phyloP scores from a whole-genome alignment of 352 stramenopile species.

The Globisporangium carolinianum region DNA sequence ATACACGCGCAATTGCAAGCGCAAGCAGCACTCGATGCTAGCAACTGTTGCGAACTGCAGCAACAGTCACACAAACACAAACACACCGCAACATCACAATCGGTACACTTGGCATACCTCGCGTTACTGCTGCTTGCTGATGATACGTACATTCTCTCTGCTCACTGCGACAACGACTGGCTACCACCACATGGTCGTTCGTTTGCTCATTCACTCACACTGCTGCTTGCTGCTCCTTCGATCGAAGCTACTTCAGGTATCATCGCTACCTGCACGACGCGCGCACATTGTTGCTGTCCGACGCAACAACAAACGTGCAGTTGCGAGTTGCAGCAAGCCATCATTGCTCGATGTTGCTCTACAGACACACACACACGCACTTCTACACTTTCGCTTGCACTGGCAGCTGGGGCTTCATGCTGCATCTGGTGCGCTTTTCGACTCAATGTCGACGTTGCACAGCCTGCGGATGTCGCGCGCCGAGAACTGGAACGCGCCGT shows the following conservation, averaged over 20 bases:
- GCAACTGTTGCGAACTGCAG: not conserved
- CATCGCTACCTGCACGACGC: not conserved
- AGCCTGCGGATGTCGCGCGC: constrained; percentile 27
- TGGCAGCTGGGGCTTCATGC: not conserved
- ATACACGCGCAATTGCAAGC: not conserved
- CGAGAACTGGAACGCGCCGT: constrained; percentile 24
- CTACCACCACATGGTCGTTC: not conserved
- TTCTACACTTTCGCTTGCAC: not conserved
- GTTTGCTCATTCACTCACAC: not conserved
- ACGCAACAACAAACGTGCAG: no score
- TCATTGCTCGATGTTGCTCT: not conserved
- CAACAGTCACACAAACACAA: not conserved
- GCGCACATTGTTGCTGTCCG: not conserved
- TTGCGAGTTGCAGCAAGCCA: no score
- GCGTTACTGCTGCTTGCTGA: not conserved
- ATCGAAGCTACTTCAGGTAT: not conserved
- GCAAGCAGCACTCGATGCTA: not conserved
- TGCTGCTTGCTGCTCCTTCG: not conserved
- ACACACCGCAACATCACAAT: not conserved
- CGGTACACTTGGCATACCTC: no score
- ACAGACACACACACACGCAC: not conserved
- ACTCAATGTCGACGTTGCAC: constrained; percentile 5
- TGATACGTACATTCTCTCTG: not conserved
- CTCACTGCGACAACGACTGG: no score
- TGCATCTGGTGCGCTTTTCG: not conserved